Percentiles rank a stretch among this genome's conserved stretches.
Evolutionary conservation across 768 basidiomycete genomes (phyloP).

Genomic region (Clitopilus hobsonii): DNA sequence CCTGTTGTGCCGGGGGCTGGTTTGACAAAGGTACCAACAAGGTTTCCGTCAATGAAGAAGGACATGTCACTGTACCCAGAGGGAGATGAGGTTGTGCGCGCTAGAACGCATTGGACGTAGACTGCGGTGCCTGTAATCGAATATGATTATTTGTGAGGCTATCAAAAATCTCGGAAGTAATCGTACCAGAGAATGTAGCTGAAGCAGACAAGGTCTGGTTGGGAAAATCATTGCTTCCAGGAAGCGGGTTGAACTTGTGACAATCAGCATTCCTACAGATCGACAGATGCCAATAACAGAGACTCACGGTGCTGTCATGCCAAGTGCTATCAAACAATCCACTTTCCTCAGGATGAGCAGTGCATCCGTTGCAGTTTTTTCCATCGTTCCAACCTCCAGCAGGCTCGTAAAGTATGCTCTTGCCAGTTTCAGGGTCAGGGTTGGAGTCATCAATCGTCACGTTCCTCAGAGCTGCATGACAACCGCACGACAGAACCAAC

Average conservation of each 20-base stretch:
- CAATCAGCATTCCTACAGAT: neutral
- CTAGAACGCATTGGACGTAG: constrained; percentile 31
- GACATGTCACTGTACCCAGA: constrained; percentile 27
- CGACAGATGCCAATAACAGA: neutral
- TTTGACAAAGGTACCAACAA: constrained; percentile 19
- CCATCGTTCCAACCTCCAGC: constrained; percentile 22
- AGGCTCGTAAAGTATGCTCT: constrained; percentile 24
- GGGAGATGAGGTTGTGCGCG: constrained; percentile 15
- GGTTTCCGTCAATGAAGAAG: constrained; percentile 26
- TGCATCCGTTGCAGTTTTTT: constrained; percentile 18
- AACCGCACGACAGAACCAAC: neutral
- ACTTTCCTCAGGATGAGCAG: constrained; percentile 15
- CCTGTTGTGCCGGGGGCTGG: constrained; percentile 12
- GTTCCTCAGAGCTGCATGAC: constrained; percentile 16
- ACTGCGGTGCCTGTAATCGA: constrained; percentile 28
- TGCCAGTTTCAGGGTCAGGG: constrained; percentile 23
- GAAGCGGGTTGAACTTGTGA: constrained; percentile 14
- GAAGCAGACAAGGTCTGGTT: constrained; percentile 21
- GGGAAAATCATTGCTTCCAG: constrained; percentile 11
- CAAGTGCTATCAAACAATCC: constrained; percentile 20
- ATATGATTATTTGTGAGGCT: neutral
- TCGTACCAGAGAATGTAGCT: constrained; percentile 26
- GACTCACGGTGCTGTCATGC: constrained; percentile 26
- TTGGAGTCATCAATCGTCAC: constrained; percentile 33
- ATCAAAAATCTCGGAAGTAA: neutral